A percentile compares a stretch with the other conserved stretches of the same genome.
phyloP scores from a whole-genome alignment of 1,284 basidiomycete species.

The Leccinum fuscescens region DNA sequence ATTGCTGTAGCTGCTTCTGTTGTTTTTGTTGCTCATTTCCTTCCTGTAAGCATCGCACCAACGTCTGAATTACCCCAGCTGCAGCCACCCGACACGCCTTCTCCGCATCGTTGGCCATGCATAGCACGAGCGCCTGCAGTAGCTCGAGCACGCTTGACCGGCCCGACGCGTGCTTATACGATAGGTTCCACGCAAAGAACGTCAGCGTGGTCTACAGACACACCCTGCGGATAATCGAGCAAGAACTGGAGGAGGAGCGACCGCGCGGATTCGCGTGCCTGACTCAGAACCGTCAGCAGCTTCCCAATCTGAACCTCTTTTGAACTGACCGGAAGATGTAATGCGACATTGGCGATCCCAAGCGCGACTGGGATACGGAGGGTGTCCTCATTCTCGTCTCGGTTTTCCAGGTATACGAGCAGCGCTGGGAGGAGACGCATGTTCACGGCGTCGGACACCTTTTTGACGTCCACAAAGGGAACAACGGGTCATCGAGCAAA shows the following conservation, averaged over 20 bases:
- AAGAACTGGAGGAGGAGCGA: conserved; percentile 91
- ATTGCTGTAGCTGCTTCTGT: conserved; percentile 29
- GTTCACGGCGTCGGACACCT: conserved; percentile 78
- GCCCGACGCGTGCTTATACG: conserved; percentile 90
- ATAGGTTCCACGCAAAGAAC: conserved; percentile 92
- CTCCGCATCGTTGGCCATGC: conserved; percentile 91
- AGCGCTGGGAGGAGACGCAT: conserved; percentile 74
- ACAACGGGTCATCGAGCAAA: conserved; percentile 59
- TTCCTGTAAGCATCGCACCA: conserved; percentile 71
- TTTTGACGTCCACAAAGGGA: conserved; percentile 34
- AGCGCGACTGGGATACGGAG: conserved; percentile 82
- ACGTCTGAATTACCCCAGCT: conserved; percentile 74
- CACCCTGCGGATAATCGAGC: conserved; percentile 97
- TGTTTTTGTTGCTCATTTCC: conserved; percentile 47
- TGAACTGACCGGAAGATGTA: conserved; percentile 71
- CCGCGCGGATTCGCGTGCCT: conserved; percentile 88
- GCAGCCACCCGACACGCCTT: conserved; percentile 88
- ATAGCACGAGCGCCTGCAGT: conserved; percentile 85
- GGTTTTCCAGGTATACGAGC: conserved; percentile 76
- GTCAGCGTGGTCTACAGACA: conserved; percentile 88
- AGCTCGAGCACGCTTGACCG: conserved; percentile 92
- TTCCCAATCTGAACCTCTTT: conserved; percentile 77
- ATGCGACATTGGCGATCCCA: conserved; percentile 84
- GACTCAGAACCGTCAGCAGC: conserved; percentile 81
- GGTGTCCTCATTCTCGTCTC: conserved; percentile 47